Evolutionary conservation across 1,284 basidiomycete genomes (phyloP), one percentile per base, ranked within the genome.

Genomic region (Tremellales sp.): DNA sequence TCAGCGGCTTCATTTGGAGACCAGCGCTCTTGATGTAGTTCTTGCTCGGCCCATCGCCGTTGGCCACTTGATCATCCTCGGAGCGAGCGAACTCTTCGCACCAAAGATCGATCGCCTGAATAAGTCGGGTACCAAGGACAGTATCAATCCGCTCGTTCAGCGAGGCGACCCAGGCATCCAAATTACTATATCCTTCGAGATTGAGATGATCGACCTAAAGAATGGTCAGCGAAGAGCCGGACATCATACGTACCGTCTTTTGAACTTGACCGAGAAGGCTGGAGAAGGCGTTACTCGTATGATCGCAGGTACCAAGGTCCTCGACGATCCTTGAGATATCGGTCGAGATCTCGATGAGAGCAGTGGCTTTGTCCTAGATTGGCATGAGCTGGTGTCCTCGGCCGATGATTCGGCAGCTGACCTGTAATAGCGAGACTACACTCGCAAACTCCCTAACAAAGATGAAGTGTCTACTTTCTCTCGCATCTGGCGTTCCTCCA

Each of bases 361-460:
- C 86, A 65, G 92, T 91, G 21, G 92, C 88, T 73, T 95, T 95
- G 76, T 97, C 94, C 81, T 90, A 65, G 29, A 13, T 4, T 22
- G 21, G 7, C 14, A 13, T n/a, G 7, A 33, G 21, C 29, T 21
- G 14, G 31, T 5, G 4, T 35, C 14, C 24, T 14, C 9, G 21
- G 10, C 10, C 5, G 12, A 22, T 21, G 19, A 26, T 13, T 4
- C 9, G 13, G 16, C 22, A 33, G 31, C 74, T 25, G 38, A 84
- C 84, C 77, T 92, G 89, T 25, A 93, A 73, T 8, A 92, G 77
- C 1, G 89, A 92, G 1, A 97, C 86, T 7, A 89, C 81, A 57
- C 86, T 89, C 1, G 94, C 94, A 63, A 97, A 93, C 66, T 97
- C 91, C 53, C 92, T 81, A 13, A 98, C 93, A 59, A 91, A 97